Base-by-base conservation (phyloP, 768 basidiomycete genomes). In the Pisolithus marmoratus region DNA sequence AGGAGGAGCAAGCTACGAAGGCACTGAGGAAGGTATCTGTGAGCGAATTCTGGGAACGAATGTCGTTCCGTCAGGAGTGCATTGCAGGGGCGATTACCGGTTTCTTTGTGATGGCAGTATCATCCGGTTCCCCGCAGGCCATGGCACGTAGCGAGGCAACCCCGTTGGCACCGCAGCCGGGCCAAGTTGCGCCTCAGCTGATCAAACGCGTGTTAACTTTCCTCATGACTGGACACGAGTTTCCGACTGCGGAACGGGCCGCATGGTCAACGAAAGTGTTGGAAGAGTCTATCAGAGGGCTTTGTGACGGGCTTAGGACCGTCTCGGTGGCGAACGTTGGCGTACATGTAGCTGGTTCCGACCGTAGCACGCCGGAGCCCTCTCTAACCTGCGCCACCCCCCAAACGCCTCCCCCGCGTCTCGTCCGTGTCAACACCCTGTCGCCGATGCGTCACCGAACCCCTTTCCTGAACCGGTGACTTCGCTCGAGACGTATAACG, bases 21-120 rank as follows among this genome's bases (percentile, higher is more conserved):
- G 82, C 84, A 60, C 72, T 90, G 48, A 72, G 64, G 15, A 78
- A 72, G 55, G 85, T 90, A 46, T 69, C 72, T 0, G 60, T 79
- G 37, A 86, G 86, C 38, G 94, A 96, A 63, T 99, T 94, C 68
- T 99, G 95, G 94, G 94, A 96, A 69, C 80, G 93, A 15, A 94
- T 99, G 87, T 91, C 86, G 38, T 95, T 90, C 68, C 79, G 96
- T 24, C 95, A 97, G 64, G 96, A 99, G 69, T 97, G 95, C 63
- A 79, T 87, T 42, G 79, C 85, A 34, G 94, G 94, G 2, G 87
- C 90, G 2, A 81, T 95, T 15, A 97, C 94, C 3, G 95, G 90
- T 0, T 99, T 99, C 72, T 97, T 97, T 64, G 79, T 81, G n/a
- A 59, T 88, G 57, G 74, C 80, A 27, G 70, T 76, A 57, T 73